Base-by-base conservation (phyloP, 768 basidiomycete species). In the Pulveroboletus sp. region DNA sequence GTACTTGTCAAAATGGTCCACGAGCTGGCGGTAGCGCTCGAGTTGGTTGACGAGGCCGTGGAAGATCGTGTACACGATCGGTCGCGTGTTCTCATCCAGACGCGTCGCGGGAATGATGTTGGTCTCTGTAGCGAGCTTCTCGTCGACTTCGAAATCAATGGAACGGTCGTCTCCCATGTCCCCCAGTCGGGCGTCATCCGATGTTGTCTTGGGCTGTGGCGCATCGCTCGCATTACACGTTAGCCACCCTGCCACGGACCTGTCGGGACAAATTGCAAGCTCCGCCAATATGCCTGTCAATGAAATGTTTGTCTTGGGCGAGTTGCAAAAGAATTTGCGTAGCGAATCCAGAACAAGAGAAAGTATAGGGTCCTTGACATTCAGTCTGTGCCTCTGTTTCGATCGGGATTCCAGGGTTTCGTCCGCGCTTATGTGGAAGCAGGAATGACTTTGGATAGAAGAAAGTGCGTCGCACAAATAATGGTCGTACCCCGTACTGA, bases 201-300 rank as follows among this genome's bases (percentile, higher is more conserved):
- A 54, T 39, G 10, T 22, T 13, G 19, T 24, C 22, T 40, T 54
- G 47, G 44, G 30, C 20, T 53, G 63, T 8, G 58, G 53, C 14
- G 61, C 55, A 11, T 85, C 79, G 45, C 68, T 74, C 5, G 71
- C 53, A 12, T 75, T 76, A 61, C 89, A 89, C 1, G 90, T 85
- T 39, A 96, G 64, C 93, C 93, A 98, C 1, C 93, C 93, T 0
- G 85, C 81, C 22, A 96, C 73, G 2, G 89, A 90, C 7, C 93
- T 80, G 62, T 89, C 77, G 4, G 94, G 90, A 61, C 92, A 89
- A n/a, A 84, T 71, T 0, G 91, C 90, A 16, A 98, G 71, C 11
- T 83, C 80, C 4, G 89, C 83, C 29, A 96, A 70, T 5, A 85
- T 80, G 19, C 89, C 89, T 4, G 91, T 96, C 54, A 98, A 68